phyloP scores from a whole-genome alignment of 1,284 basidiomycete species.

The Somion occarium region DNA sequence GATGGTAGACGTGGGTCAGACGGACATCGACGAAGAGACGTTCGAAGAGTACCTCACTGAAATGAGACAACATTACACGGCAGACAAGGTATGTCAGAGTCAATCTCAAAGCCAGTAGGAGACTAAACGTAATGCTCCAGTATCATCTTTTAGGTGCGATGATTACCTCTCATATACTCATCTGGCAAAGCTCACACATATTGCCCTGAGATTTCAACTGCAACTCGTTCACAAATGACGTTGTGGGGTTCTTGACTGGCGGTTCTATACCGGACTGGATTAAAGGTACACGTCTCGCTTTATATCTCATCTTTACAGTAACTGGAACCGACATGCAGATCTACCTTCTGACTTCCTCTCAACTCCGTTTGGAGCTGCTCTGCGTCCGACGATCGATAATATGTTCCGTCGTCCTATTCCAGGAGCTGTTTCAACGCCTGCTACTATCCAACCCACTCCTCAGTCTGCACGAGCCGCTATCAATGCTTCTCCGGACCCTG shows the following conservation, averaged over 20 bases:
- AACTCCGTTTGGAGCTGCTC: conserved; percentile 84
- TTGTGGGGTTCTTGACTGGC: conserved; percentile 80
- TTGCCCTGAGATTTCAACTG: conserved; percentile 70
- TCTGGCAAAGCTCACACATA: conserved; percentile 1
- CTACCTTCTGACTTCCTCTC: conserved; percentile 86
- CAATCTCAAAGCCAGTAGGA: too few relatives aligned
- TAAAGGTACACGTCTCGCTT: conserved; percentile 40
- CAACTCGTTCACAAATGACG: conserved; percentile 89
- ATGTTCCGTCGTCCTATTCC: conserved; percentile 67
- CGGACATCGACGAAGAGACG: conserved; percentile 77
- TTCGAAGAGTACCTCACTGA: conserved; percentile 79
- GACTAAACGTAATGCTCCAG: too few relatives aligned
- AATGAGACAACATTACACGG: conserved; percentile 76
- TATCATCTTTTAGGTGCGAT: conserved; percentile 86
- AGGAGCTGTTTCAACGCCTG: conserved; percentile 37
- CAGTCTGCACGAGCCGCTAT: conserved; percentile 26
- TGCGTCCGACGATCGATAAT: conserved; percentile 83
- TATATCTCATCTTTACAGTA: too few relatives aligned
- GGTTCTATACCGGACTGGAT: conserved; percentile 76
- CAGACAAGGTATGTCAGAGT: conserved; percentile 62
- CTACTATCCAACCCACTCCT: conserved; percentile 24
- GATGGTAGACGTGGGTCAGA: conserved; percentile 78
- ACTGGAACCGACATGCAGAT: conserved; percentile 39
- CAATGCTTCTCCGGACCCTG: conserved; percentile 38
- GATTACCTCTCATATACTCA: conserved; percentile 4